phyloP scores from a whole-genome alignment of 176 grass and related monocot species.

The Oropetium thomaeum region DNA sequence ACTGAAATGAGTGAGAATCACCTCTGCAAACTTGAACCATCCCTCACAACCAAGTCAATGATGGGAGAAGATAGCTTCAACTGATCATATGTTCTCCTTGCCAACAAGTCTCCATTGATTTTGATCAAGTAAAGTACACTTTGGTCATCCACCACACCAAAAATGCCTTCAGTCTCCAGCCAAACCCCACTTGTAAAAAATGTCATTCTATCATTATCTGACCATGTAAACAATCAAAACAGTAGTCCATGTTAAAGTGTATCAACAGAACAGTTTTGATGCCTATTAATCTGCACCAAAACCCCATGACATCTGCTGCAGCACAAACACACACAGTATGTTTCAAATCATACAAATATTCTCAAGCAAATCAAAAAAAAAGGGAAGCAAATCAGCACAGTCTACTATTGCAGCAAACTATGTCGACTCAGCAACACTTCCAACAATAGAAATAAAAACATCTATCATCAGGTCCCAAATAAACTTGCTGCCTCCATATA shows the following conservation, averaged over 20 bases:
- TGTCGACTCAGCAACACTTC: background rate
- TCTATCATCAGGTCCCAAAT: background rate
- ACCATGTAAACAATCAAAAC: conserved; percentile 43
- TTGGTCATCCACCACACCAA: conserved; percentile 62
- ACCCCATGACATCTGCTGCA: conserved; percentile 3
- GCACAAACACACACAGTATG: background rate
- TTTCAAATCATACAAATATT: conserved; percentile 9
- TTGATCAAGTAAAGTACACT: conserved; percentile 78
- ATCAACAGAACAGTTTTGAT: conserved; percentile 20
- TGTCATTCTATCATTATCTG: conserved; percentile 65
- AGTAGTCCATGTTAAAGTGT: conserved; percentile 3
- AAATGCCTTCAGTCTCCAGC: conserved; percentile 74
- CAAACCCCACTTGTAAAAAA: conserved; percentile 75
- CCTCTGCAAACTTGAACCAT: conserved; percentile 49
- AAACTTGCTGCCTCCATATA: background rate
- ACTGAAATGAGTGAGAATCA: conserved; percentile 49
- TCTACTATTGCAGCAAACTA: background rate
- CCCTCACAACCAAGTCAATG: conserved; percentile 47
- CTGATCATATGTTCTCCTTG: conserved; percentile 63
- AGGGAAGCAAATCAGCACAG: background rate
- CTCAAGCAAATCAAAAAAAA: conserved; percentile 9
- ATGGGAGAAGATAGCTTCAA: conserved; percentile 68
- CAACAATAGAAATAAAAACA: background rate
- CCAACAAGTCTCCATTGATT: conserved; percentile 67
- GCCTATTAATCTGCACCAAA: conserved; percentile 21